Evolutionary conservation across 129 eudicot genomes (phyloP), one percentile per base, ranked within the genome.

Genomic region (Tagetes patula): DNA sequence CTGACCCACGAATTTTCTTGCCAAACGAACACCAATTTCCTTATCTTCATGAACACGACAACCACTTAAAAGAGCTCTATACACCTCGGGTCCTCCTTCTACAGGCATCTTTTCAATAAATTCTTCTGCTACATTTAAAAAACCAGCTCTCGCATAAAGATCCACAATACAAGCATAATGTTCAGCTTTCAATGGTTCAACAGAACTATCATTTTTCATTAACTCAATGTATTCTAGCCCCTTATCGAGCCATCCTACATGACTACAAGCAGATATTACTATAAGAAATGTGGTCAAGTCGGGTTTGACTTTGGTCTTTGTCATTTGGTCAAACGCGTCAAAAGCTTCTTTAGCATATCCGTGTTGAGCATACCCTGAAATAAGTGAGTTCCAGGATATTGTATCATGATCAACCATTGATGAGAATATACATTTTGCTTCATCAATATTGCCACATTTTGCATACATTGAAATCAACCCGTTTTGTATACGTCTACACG

Each of bases 81-180:
- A 85, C 37, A 83, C 85, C 4, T 77, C 73, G 36, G 89, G 85
- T 41, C 85, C 87, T 14, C 68, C 83, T 76, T 83, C 82, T 75
- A 83, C 59, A 1, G 84, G 82, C 89, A 90, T 77, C n/a, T 43
- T 85, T 55, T 79, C 27, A 31, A 90, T 50, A 50, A 87, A 77
- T 6, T 72, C 80, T 76, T 87, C 93, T 46, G 89, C 96, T 79
- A 85, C 91, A 47, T 75, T 34, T 8, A 90, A 62, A 72, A 74
- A 77, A 48, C 96, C 91, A 36, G 91, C 89, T 60, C 96, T 63
- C 33, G 82, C 86, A 83, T 78, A 87, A 14, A 90, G 89, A 73
- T 90, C 89, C 39, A 90, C 83, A 37, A 87, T 65, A 59, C 90
- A 90, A 36, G 89, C 91, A 83, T 83, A 90, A 54, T 87, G 96